phyloP scores from a whole-genome alignment of 306 rosid genomes.

The Vachellia collinsii region DNA sequence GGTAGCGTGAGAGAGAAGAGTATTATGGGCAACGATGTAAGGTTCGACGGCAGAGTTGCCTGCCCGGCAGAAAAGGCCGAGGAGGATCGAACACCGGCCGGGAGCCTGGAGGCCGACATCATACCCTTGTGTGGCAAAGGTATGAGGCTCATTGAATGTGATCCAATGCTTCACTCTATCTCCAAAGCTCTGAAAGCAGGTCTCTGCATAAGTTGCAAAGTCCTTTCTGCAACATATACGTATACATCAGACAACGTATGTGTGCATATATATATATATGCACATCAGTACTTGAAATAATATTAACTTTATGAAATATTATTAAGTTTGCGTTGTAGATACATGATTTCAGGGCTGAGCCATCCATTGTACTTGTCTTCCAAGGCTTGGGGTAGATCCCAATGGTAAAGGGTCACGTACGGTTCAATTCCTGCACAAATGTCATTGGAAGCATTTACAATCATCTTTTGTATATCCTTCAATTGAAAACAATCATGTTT shows the following conservation, averaged over 20 bases:
- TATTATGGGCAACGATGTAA: conserved; percentile 3
- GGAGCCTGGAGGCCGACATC: conserved; percentile 14
- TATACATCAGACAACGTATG: neutral
- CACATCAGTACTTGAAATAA: no score
- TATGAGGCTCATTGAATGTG: conserved; percentile 64
- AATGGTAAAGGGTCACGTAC: conserved; percentile 7
- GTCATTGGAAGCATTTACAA: neutral
- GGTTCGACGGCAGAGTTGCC: conserved; percentile 13
- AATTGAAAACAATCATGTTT: no score
- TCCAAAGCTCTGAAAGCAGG: conserved; percentile 51
- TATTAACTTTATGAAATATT: no score
- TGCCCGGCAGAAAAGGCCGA: neutral
- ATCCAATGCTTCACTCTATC: conserved; percentile 75
- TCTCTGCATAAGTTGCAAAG: conserved; percentile 1
- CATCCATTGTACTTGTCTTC: conserved; percentile 20
- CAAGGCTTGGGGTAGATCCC: conserved; percentile 16
- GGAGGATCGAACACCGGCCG: conserved; percentile 15
- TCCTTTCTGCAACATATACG: neutral
- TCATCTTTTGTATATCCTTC: no score
- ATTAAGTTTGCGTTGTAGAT: no score
- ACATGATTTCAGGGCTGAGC: conserved; percentile 12
- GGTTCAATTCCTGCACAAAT: conserved; percentile 5
- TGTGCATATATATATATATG: neutral
- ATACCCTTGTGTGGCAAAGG: neutral
- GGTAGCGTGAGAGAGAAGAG: conserved; percentile 1